Percentiles rank a stretch among this genome's conserved stretches.
phyloP scores from a whole-genome alignment of 345 rosid genomes.

The Citrus medica region DNA sequence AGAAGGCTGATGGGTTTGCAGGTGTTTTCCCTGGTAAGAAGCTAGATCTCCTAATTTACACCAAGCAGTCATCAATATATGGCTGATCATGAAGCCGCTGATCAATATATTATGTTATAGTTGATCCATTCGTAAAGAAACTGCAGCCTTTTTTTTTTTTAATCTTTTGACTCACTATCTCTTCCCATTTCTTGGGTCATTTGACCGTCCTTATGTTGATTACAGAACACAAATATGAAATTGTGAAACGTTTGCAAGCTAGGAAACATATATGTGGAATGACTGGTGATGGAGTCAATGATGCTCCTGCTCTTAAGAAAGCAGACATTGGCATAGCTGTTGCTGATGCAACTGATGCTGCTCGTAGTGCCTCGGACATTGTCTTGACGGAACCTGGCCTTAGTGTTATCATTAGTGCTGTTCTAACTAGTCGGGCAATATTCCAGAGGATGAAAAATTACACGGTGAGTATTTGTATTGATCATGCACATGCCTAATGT shows the following conservation, averaged over 20 bases:
- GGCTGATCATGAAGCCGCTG: not conserved
- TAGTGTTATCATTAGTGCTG: constrained; percentile 67
- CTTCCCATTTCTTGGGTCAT: not conserved
- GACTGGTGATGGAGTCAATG: constrained; percentile 66
- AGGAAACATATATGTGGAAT: constrained; percentile 63
- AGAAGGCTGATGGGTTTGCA: constrained; percentile 65
- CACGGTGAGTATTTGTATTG: constrained; percentile 35
- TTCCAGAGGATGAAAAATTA: constrained; percentile 75
- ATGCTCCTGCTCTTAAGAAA: constrained; percentile 73
- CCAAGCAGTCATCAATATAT: not conserved
- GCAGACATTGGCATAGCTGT: constrained; percentile 75
- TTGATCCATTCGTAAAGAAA: not conserved
- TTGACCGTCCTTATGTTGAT: not conserved
- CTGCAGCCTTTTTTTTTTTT: not conserved
- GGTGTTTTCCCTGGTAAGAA: constrained; percentile 67
- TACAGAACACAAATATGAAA: constrained; percentile 68
- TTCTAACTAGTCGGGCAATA: constrained; percentile 58
- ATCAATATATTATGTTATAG: not conserved
- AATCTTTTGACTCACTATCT: not conserved
- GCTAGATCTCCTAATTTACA: not conserved
- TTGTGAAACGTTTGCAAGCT: constrained; percentile 69
- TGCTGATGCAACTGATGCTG: constrained; percentile 79
- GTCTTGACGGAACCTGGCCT: constrained; percentile 68
- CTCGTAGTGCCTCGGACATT: constrained; percentile 70
- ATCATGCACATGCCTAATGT: not conserved